Evolutionary conservation across 306 rosid genomes (phyloP), one percentile per base, ranked within the genome.

Genomic region (Gillenia trifoliata): DNA sequence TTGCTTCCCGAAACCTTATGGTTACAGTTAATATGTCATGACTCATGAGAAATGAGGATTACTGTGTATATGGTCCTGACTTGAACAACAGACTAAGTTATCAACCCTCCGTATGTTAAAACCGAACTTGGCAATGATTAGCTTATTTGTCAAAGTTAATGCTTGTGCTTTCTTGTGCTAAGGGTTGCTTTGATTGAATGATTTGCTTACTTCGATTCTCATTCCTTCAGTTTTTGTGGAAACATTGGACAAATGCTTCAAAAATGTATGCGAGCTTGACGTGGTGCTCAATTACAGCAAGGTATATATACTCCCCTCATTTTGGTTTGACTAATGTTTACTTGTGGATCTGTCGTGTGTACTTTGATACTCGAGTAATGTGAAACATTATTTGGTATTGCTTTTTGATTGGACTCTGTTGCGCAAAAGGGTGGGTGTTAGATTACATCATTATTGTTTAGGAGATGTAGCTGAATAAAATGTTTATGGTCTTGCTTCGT

Each of bases 231-330:
- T 95, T 74, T 87, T 95, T 70, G 99, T 95, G 76, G 99, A 95
- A 88, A 90, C 97, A 20, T 62, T 94, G 91, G 98, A 92, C 88
- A 95, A 91, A 80, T 95, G 97, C 93, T 90, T 92, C 93, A 89
- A 79, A 86, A 95, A 95, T 79, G 97, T 95, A 31, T 92, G 99
- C 25, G 98, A 95, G 92, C 91, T 92, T 64, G 99, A 95, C 49
- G 75, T 95, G 6, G 99, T 95, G 78, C 88, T 81, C 90, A 92
- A 95, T 84, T 95, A 92, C 81, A 87, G 90, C 87, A 95, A 95
- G 99, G 97, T 88, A 20, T 66, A 75, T 70, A 17, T 68, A 64
- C 85, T 70, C 41, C 40, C 40, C 9, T 74, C 56, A 20, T 73
- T 36, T 47, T 52, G 16, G 8, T 11, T 17, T 75, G 67, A 45